Conservation (phyloP, 768 basidiomycete genomes). For the Leucocoprinus leucothites region DNA sequence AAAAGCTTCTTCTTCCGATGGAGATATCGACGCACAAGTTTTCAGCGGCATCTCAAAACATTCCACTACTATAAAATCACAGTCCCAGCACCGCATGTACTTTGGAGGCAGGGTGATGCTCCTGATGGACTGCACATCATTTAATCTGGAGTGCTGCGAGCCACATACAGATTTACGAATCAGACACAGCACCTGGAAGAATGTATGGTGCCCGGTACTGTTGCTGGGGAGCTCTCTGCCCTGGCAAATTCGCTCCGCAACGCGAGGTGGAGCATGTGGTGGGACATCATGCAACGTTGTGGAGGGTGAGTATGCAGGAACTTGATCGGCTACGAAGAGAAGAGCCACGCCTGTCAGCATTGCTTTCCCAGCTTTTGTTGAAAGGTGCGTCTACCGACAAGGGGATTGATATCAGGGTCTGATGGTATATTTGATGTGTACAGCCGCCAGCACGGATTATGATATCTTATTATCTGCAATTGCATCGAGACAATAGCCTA, state of each 20-base stretch:
- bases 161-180: conserved; percentile 75
- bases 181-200: conserved; percentile 71
- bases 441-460: too few relatives aligned
- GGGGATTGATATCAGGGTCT: too few relatives aligned
- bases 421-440: too few relatives aligned
- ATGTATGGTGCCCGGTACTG: conserved; percentile 90
- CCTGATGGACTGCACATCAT: conserved; percentile 89
- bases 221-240: conserved; percentile 89
- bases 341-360: conserved; percentile 59
- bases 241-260: conserved; percentile 79
- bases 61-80: conserved; percentile 63
- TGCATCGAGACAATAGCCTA: too few relatives aligned
- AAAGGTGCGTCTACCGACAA: conserved; percentile 53
- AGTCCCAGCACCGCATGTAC: conserved; percentile 51
- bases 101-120: conserved; percentile 77
- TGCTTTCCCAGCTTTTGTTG: conserved; percentile 65
- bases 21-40: conserved; percentile 48
- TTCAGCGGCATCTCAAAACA: conserved; percentile 68
- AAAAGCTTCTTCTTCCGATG: conserved; percentile 78
- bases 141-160: conserved; percentile 81
- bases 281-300: too few relatives aligned
- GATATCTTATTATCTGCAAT: too few relatives aligned
- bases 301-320: conserved; percentile 57
- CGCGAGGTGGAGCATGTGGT: conserved; percentile 81
- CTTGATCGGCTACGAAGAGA: conserved; percentile 66